Percentiles rank a stretch among this genome's conserved stretches.
These are phyloP conservation scores for Madurella mycetomatis DNA, from an alignment of 2,329 filamentous ascomycete genomes.

Conservation along the genomic window DNA sequence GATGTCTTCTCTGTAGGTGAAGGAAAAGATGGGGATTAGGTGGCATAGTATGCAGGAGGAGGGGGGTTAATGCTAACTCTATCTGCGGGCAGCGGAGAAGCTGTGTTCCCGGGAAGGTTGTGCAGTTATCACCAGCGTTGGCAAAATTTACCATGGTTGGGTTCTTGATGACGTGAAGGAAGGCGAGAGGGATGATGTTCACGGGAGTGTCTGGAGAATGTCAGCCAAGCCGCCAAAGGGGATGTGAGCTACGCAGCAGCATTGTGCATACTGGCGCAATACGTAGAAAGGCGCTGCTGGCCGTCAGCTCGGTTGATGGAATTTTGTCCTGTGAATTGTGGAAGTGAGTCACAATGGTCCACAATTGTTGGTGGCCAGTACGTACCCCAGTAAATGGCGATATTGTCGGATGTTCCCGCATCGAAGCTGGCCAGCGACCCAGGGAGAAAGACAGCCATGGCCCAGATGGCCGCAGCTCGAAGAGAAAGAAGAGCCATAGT, in stretches of 20 bases:
- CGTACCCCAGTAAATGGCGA: slow-evolving; percentile 65
- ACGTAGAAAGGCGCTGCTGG: slow-evolving; percentile 53
- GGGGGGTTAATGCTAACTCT: slow-evolving; percentile 44
- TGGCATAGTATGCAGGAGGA: not conserved
- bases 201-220: slow-evolving; percentile 13
- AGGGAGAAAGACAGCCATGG: slow-evolving; percentile 10
- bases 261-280: slow-evolving; percentile 50
- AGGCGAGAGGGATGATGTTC: slow-evolving; percentile 60
- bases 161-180: slow-evolving; percentile 54
- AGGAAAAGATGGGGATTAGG: not conserved
- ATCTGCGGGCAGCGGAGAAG: slow-evolving; percentile 61
- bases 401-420: slow-evolving; percentile 44
- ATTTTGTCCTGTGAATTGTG: slow-evolving; percentile 48
- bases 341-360: not conserved
- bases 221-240: slow-evolving; percentile 31
- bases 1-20: slow-evolving; percentile 42
- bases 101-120: slow-evolving; percentile 51
- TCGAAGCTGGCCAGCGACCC: slow-evolving; percentile 40
- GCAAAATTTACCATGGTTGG: slow-evolving; percentile 59
- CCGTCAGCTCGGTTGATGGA: slow-evolving; percentile 46
- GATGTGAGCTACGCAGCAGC: not conserved
- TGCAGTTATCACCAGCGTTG: slow-evolving; percentile 59
- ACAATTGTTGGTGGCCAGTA: not conserved
- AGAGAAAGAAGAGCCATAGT: slow-evolving; percentile 5
- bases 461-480: slow-evolving; percentile 8